Percentiles rank a stretch among this genome's conserved stretches.
Conservation (phyloP, 2,329 filamentous ascomycete genomes). For the Akanthomyces uredinophilus region DNA sequence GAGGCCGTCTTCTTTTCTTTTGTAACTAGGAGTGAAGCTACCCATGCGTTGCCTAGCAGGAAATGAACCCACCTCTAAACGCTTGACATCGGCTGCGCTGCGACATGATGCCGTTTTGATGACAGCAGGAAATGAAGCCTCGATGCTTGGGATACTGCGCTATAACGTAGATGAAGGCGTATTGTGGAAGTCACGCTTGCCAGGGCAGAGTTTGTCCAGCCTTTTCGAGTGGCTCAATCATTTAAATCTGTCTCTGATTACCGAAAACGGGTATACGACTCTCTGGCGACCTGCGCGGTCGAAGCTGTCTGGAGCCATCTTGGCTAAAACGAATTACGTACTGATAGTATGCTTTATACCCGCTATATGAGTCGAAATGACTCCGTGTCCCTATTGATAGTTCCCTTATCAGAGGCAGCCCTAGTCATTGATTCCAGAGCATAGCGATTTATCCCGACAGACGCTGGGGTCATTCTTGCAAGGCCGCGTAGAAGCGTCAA, state of each 20-base stretch:
- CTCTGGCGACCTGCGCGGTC: too few relatives aligned
- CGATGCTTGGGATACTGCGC: neutral
- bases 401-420: neutral
- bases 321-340: neutral
- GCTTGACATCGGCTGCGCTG: too few relatives aligned
- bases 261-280: too few relatives aligned
- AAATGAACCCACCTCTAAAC: too few relatives aligned
- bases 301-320: too few relatives aligned
- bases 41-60: too few relatives aligned
- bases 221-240: neutral
- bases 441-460: neutral
- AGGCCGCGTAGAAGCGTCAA: neutral
- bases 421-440: neutral
- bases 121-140: neutral
- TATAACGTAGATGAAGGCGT: neutral
- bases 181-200: neutral
- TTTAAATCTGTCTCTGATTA: neutral
- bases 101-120: neutral
- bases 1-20: too few relatives aligned
- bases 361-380: neutral
- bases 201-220: neutral
- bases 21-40: too few relatives aligned
- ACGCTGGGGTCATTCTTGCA: neutral
- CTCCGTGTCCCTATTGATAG: neutral
- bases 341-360: neutral